These are phyloP conservation scores for Neofusicoccum ribis DNA, from an alignment of 2,329 filamentous ascomycete species.

Conservation along the genomic window DNA sequence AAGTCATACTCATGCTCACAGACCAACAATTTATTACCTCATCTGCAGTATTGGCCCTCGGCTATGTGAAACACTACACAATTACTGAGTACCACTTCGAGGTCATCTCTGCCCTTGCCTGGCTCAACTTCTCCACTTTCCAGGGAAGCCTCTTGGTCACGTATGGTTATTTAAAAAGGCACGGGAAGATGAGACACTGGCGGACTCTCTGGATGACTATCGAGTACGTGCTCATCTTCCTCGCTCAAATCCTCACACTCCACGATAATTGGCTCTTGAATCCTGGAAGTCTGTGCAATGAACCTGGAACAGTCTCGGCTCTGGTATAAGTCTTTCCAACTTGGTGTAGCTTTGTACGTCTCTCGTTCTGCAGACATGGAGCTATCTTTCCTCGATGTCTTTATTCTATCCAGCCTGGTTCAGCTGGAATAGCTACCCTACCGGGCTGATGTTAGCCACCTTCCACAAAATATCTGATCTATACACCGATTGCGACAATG, in stretches of 20 bases:
- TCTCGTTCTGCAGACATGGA: not conserved
- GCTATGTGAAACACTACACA: slow-evolving; percentile 12
- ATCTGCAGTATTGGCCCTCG: slow-evolving; percentile 2
- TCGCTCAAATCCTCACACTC: not conserved
- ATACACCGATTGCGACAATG: not conserved
- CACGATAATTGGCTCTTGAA: not conserved
- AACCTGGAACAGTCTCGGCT: not conserved
- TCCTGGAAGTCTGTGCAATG: not conserved
- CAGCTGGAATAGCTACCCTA: not conserved
- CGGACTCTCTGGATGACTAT: not conserved
- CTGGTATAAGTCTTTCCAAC: not conserved
- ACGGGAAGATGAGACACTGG: not conserved
- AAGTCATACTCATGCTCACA: not conserved
- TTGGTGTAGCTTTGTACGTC: not conserved
- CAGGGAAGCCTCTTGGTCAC: not conserved
- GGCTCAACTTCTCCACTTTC: slow-evolving; percentile 9
- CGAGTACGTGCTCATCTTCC: not conserved
- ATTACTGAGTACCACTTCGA: slow-evolving; percentile 13
- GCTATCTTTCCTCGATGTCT: not conserved
- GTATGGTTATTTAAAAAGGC: not conserved
- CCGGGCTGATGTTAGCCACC: not conserved
- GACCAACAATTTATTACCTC: slow-evolving; percentile 17
- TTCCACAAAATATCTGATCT: not conserved
- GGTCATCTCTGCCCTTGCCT: slow-evolving; percentile 13
- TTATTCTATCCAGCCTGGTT: not conserved